These are phyloP conservation scores for Botryobasidium botryosum DNA, from an alignment of 768 basidiomycete species.

Conservation along the genomic window DNA sequence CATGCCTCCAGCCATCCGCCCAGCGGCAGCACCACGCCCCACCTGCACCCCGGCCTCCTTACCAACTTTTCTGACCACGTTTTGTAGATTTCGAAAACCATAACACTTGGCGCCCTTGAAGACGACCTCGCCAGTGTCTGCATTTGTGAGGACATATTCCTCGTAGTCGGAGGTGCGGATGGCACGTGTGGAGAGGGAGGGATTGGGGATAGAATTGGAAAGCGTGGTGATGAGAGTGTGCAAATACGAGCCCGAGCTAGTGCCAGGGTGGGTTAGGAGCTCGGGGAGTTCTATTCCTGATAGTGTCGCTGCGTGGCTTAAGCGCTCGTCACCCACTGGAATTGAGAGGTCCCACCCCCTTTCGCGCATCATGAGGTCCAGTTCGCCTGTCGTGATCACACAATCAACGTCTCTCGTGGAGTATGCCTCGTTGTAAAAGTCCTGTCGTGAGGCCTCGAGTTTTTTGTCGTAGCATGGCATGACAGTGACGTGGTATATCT, in stretches of 20 bases:
- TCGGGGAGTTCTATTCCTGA: conserved; percentile 36
- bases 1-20: conserved; percentile 14
- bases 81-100: conserved; percentile 94
- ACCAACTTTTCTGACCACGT: conserved; percentile 87
- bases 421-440: conserved; percentile 74
- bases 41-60: conserved; percentile 62
- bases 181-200: conserved; percentile 30
- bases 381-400: conserved; percentile 91
- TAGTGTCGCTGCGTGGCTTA: not conserved
- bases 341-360: conserved; percentile 58
- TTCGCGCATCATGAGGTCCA: conserved; percentile 70
- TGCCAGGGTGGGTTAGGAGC: conserved; percentile 60
- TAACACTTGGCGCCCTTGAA: conserved; percentile 94
- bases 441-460: conserved; percentile 86
- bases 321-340: conserved; percentile 37
- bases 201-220: conserved; percentile 11
- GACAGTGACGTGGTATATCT: conserved; percentile 90
- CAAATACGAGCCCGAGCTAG: conserved; percentile 86
- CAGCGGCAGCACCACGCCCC: conserved; percentile 38
- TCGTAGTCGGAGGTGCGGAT: conserved; percentile 65
- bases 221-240: conserved; percentile 55
- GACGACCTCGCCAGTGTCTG: conserved; percentile 37
- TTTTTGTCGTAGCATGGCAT: conserved; percentile 99
- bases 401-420: conserved; percentile 89
- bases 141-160: conserved; percentile 41